Base-by-base conservation (phyloP, 2,329 filamentous ascomycete species). In the Dactylonectria estremocensis region DNA sequence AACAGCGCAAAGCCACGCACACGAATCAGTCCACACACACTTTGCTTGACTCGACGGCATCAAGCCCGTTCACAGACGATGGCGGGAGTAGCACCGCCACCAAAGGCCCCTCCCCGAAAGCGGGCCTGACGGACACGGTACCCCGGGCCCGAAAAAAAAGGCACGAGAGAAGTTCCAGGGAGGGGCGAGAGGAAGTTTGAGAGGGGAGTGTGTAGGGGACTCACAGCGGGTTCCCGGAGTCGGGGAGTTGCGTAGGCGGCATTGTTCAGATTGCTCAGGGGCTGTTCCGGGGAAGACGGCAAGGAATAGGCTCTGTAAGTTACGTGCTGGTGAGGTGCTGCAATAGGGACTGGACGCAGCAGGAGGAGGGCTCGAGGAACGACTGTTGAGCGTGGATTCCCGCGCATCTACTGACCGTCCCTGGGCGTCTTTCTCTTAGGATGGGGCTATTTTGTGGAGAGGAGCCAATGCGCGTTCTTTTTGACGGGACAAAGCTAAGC, bases 181-280 rank as follows among this genome's bases (percentile, higher is more conserved):
- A 13, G 24, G 20, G 10, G 35, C 20, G 54, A 10, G 20, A 28
- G 45, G 43, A 16, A 58, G 14, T n/a, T 33, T 20, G 40, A 45
- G 45, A 28, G 31, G 31, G 40, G 40, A 11, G 31, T 3, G n/a
- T 11, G 55, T n/a, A 24, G 11, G 35, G 48, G 20, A 82, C 84
- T 76, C 79, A 86, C 84, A 86, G 78, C 48, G 84, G 84, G 66
- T 86, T 86, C 43, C 84, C 84, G 35, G 83, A 85, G 67, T 81
- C 81, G 58, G 84, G 84, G 31, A 86, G 79, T 71, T 83, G 76
- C 13, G 84, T 86, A 11, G 84, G 83, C 71, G 84, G 76, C 84
- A 86, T 85, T 48, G 59, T 72, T 61, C 35, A 22, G 40, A 43
- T 20, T n/a, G 40, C 14, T 33, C 8, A 13, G 28, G 50, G 11